A percentile compares a stretch with the other conserved stretches of the same genome.
These are phyloP conservation scores for Ehretia macrophylla DNA, from an alignment of 257 asterid species.

Conservation along the genomic window DNA sequence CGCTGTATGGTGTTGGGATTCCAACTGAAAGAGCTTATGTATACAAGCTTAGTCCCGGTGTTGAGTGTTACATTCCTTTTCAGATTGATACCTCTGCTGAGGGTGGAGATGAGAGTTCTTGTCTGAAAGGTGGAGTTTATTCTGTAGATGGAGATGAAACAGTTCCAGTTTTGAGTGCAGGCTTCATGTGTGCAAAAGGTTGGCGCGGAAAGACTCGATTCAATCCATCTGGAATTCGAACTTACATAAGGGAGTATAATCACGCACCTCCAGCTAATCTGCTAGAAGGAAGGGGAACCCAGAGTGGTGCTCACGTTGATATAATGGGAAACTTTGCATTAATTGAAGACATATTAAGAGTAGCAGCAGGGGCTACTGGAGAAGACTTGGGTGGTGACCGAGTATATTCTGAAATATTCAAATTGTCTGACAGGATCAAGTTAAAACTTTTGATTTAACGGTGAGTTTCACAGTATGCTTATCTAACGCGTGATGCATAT, in stretches of 20 bases:
- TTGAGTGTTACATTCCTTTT: slow-evolving; percentile 71
- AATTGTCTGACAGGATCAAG: slow-evolving; percentile 71
- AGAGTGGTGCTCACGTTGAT: slow-evolving; percentile 86
- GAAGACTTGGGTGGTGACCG: slow-evolving; percentile 71
- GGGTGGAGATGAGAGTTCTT: slow-evolving; percentile 44
- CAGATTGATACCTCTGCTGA: slow-evolving; percentile 74
- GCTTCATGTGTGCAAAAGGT: slow-evolving; percentile 67
- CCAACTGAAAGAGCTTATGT: slow-evolving; percentile 89
- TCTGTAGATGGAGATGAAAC: slow-evolving; percentile 82
- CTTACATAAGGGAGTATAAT: slow-evolving; percentile 57
- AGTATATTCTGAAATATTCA: slow-evolving; percentile 64
- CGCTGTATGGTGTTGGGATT: slow-evolving; percentile 89
- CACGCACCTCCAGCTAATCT: slow-evolving; percentile 70
- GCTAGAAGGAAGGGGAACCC: slow-evolving; percentile 80
- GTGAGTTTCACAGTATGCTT: slow-evolving; percentile 22
- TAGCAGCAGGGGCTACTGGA: slow-evolving; percentile 82
- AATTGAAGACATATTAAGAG: slow-evolving; percentile 70
- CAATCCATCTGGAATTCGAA: slow-evolving; percentile 72
- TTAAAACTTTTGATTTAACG: slow-evolving; percentile 38
- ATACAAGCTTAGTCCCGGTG: slow-evolving; percentile 53
- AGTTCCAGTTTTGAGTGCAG: slow-evolving; percentile 75
- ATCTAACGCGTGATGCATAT: background rate
- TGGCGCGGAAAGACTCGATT: slow-evolving; percentile 82
- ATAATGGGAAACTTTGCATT: slow-evolving; percentile 80
- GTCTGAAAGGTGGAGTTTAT: slow-evolving; percentile 77